A percentile compares a stretch with the other conserved stretches of the same genome.
Evolutionary conservation across 805 yeast species (phyloP).

Genomic region (Nakazawaea ernobii): DNA sequence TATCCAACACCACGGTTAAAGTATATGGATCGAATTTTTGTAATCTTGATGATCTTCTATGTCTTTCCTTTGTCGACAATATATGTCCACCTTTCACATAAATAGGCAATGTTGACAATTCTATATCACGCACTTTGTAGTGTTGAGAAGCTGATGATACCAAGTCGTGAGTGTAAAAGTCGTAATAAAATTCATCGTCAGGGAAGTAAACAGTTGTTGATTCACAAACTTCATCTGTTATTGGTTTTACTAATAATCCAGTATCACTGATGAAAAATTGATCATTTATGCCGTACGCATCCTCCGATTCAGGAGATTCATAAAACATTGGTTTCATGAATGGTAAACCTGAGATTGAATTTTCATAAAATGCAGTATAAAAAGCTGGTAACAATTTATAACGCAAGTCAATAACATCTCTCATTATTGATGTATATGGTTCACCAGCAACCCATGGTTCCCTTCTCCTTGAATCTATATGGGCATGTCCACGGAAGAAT

Average conservation of each 20-base stretch:
- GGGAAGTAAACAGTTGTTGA: slow-evolving; percentile 46
- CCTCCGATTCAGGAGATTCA: slow-evolving; percentile 41
- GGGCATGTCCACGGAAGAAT: slow-evolving; percentile 95
- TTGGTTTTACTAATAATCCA: slow-evolving; percentile 77
- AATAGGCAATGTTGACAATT: slow-evolving; percentile 63
- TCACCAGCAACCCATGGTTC: slow-evolving; percentile 89
- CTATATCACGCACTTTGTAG: slow-evolving; percentile 31
- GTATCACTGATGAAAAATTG: slow-evolving; percentile 72
- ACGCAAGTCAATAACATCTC: slow-evolving; percentile 67
- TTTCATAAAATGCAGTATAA: slow-evolving; percentile 71
- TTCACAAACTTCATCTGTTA: slow-evolving; percentile 47
- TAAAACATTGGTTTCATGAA: slow-evolving; percentile 66
- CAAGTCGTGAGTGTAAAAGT: slow-evolving; percentile 31
- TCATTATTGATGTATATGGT: slow-evolving; percentile 59
- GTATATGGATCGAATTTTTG: slow-evolving; percentile 82
- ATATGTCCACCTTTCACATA: slow-evolving; percentile 76
- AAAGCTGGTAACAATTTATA: slow-evolving; percentile 72
- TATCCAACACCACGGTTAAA: slow-evolving; percentile 52
- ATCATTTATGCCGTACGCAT: slow-evolving; percentile 63
- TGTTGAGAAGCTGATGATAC: slow-evolving; percentile 32
- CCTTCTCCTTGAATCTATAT: slow-evolving; percentile 84
- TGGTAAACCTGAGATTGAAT: slow-evolving; percentile 60
- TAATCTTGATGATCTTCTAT: slow-evolving; percentile 72
- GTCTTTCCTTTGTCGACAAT: slow-evolving; percentile 59
- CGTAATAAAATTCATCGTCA: slow-evolving; percentile 49